phyloP scores from a whole-genome alignment of 2,329 filamentous ascomycete species.

The Talaromyces sp. region DNA sequence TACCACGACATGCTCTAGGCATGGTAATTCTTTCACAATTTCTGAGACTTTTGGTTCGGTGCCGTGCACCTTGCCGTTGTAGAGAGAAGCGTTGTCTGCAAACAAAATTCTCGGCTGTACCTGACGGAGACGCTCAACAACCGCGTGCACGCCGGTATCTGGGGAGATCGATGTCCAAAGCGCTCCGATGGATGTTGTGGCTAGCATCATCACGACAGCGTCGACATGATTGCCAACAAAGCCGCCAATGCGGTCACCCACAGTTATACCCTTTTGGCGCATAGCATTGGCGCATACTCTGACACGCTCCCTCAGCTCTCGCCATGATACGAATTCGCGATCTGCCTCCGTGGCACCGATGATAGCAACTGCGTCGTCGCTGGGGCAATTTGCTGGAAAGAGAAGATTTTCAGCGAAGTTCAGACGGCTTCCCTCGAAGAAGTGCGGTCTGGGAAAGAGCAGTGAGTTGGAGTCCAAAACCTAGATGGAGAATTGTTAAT shows the following conservation, averaged over 20 bases:
- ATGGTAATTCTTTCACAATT: constrained; percentile 65
- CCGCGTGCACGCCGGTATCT: constrained; percentile 86
- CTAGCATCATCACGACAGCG: constrained; percentile 82
- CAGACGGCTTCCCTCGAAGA: constrained; percentile 73
- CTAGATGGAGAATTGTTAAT: constrained; percentile 38
- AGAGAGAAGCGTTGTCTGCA: constrained; percentile 80
- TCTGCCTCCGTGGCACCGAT: constrained; percentile 76
- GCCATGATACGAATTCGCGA: constrained; percentile 69
- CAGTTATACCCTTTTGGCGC: constrained; percentile 60
- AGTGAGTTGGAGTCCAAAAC: constrained; percentile 63
- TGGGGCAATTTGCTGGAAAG: constrained; percentile 61
- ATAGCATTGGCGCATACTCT: constrained; percentile 69
- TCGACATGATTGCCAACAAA: constrained; percentile 90
- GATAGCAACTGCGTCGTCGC: constrained; percentile 64
- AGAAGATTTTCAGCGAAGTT: constrained; percentile 97
- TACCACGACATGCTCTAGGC: constrained; percentile 68
- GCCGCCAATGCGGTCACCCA: constrained; percentile 61
- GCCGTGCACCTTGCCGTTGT: constrained; percentile 88
- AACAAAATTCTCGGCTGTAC: constrained; percentile 81
- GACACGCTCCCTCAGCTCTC: constrained; percentile 72
- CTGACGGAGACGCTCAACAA: constrained; percentile 80
- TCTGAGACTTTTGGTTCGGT: constrained; percentile 74
- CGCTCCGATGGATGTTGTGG: constrained; percentile 74
- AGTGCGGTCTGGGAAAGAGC: constrained; percentile 83
- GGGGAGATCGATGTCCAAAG: constrained; percentile 93